These are phyloP conservation scores for Trypanosoma melophagium DNA, from an alignment of 208 protist genomes.

Conservation along the genomic window DNA sequence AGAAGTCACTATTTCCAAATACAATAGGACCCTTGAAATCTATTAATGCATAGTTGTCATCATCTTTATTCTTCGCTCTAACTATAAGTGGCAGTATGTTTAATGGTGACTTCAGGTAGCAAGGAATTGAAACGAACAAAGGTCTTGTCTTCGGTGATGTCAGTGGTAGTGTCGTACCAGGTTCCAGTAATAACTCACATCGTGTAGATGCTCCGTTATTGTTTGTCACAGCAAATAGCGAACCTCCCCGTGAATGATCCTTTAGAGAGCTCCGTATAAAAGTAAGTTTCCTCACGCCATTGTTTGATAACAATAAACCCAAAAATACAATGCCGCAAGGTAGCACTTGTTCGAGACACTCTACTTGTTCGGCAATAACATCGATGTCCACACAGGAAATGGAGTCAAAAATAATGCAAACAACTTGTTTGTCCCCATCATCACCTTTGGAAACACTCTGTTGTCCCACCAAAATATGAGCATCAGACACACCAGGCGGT, in stretches of 20 bases:
- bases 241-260: not conserved
- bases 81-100: conserved; percentile 15
- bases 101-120: conserved; percentile 24
- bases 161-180: conserved; percentile 9
- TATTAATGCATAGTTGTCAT: not conserved
- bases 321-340: conserved; percentile 61
- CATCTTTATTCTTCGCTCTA: not conserved
- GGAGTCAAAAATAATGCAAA: conserved; percentile 35
- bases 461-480: conserved; percentile 25
- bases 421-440: not conserved
- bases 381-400: conserved; percentile 43
- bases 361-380: conserved; percentile 64
- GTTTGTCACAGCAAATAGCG: conserved; percentile 4
- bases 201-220: not conserved
- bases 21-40: conserved; percentile 2
- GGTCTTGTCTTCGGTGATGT: not conserved
- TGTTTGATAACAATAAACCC: conserved; percentile 29
- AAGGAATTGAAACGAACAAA: conserved; percentile 23
- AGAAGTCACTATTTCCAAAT: conserved; percentile 8
- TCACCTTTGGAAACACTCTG: conserved; percentile 2
- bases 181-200: conserved; percentile 11
- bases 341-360: conserved; percentile 69
- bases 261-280: conserved; percentile 4
- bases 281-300: not conserved
- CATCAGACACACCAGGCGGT: not conserved